Conservation (phyloP, 2,329 filamentous ascomycete genomes). For the Apiospora arundinis region DNA sequence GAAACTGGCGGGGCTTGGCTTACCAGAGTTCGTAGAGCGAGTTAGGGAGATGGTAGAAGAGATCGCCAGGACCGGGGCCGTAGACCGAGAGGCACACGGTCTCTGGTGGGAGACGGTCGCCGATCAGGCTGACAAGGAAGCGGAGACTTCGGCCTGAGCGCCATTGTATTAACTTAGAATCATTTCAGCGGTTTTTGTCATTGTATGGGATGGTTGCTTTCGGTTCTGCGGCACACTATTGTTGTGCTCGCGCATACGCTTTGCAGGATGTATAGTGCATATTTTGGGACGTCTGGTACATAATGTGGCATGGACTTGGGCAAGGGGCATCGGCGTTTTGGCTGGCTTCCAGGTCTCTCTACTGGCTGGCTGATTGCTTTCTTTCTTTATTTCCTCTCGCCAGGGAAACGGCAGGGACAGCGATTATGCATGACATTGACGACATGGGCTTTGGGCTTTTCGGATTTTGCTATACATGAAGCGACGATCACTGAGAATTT, state of each 20-base stretch:
- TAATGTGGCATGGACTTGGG: constrained; percentile 6
- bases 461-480: not conserved
- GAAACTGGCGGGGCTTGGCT: constrained; percentile 70
- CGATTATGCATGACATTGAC: constrained; percentile 5
- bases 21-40: constrained; percentile 75
- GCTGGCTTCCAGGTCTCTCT: not conserved
- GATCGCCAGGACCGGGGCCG: constrained; percentile 66
- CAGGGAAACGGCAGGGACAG: constrained; percentile 4
- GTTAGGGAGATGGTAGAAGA: constrained; percentile 74
- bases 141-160: constrained; percentile 20
- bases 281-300: constrained; percentile 18
- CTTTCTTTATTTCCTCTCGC: not conserved
- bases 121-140: constrained; percentile 57
- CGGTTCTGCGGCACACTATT: not conserved
- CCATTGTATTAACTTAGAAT: constrained; percentile 1
- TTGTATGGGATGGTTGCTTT: not conserved
- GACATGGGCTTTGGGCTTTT: constrained; percentile 4
- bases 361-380: not conserved
- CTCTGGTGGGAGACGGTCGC: constrained; percentile 74
- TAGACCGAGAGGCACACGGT: constrained; percentile 73
- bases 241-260: not conserved
- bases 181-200: not conserved
- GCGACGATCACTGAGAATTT: not conserved
- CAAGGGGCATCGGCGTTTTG: constrained; percentile 19
- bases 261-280: constrained; percentile 17